Conservation (phyloP, 345 rosid genomes). For the Salix suchowensis region DNA sequence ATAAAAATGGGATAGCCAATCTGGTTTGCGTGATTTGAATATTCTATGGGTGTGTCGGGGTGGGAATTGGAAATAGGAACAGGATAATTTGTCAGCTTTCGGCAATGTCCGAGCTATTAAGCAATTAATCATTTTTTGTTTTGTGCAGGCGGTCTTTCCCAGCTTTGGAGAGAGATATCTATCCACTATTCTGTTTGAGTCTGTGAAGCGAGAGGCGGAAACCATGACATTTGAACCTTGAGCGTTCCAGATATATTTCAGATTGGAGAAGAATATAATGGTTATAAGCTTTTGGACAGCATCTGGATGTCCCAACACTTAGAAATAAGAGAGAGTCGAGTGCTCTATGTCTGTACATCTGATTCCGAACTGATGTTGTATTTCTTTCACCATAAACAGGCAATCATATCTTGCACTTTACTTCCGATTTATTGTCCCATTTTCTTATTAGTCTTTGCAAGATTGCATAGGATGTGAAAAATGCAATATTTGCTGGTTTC, state of each 20-base stretch:
- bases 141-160: constrained; percentile 32
- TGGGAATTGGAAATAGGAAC: neutral
- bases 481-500: too few species aligned
- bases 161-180: constrained; percentile 87
- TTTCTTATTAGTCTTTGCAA: too few species aligned
- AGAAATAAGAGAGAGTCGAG: too few species aligned
- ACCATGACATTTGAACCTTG: constrained; percentile 56
- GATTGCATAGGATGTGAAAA: too few species aligned
- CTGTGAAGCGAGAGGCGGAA: constrained; percentile 66
- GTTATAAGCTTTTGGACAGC: too few species aligned
- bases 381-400: too few species aligned
- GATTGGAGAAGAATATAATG: too few species aligned
- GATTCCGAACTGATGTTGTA: too few species aligned
- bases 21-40: neutral
- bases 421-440: too few species aligned
- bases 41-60: neutral
- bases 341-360: too few species aligned
- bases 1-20: neutral
- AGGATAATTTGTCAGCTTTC: neutral
- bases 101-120: neutral
- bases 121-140: neutral
- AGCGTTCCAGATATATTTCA: constrained; percentile 6
- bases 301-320: too few species aligned
- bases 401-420: too few species aligned
- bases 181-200: constrained; percentile 69